Evolutionary conservation across 208 protist species (phyloP).

Genomic region (Angomonas ambiguus): DNA sequence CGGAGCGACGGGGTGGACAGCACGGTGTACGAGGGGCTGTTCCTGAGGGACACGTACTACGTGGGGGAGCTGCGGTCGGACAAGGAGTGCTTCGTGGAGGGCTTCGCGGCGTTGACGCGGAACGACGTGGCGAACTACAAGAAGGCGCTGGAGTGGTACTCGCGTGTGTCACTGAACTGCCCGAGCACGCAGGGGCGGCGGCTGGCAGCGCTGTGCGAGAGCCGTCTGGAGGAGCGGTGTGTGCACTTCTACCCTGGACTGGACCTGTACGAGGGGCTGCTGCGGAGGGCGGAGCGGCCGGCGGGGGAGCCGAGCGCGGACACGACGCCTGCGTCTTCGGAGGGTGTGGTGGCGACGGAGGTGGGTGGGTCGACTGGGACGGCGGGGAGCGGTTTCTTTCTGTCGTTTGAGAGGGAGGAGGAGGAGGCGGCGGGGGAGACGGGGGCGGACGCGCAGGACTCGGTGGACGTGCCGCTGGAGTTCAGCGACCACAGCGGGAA

Average conservation of each 20-base stretch:
- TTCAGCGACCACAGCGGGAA: slow-evolving; percentile 49
- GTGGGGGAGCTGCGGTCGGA: slow-evolving; percentile 27
- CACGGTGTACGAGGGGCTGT: slow-evolving; percentile 20
- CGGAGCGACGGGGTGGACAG: slow-evolving; percentile 40
- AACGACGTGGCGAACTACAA: slow-evolving; percentile 59
- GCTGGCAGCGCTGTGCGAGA: slow-evolving; percentile 25
- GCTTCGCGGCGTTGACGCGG: slow-evolving; percentile 30
- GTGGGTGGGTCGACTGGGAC: not conserved
- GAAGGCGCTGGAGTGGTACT: slow-evolving; percentile 19
- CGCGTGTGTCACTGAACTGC: not conserved
- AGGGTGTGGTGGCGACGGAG: not conserved
- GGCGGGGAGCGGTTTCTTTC: not conserved
- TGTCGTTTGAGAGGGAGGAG: not conserved
- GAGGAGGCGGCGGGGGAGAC: slow-evolving; percentile 8
- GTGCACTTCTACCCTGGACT: slow-evolving; percentile 18
- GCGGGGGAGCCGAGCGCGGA: slow-evolving; percentile 8
- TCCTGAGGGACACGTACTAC: slow-evolving; percentile 20
- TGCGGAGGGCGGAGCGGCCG: slow-evolving; percentile 23
- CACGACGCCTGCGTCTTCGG: not conserved
- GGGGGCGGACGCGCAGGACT: slow-evolving; percentile 16
- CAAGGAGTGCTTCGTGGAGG: not conserved
- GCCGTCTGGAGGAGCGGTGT: slow-evolving; percentile 14
- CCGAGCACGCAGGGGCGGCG: slow-evolving; percentile 21
- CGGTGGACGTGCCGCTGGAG: slow-evolving; percentile 39
- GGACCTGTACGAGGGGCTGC: slow-evolving; percentile 17